Evolutionary conservation across 441 rosid species (phyloP).

Genomic region (Gossypium lobatum): DNA sequence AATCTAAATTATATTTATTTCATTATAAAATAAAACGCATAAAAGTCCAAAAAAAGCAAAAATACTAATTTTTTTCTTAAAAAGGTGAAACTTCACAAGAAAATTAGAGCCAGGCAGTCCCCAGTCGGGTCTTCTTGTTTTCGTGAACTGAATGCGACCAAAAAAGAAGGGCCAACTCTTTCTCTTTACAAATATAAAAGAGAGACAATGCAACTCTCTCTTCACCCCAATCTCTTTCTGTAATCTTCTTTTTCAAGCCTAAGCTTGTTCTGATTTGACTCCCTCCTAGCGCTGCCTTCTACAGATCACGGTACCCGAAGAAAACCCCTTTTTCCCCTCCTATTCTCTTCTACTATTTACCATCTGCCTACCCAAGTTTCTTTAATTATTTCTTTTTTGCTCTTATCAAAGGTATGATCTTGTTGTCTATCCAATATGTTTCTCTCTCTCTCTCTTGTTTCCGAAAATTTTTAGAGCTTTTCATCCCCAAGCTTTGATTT

Average conservation of each 20-base stretch:
- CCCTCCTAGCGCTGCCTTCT: neutral
- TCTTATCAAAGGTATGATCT: slow-evolving; percentile 32
- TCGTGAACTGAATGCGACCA: slow-evolving; percentile 31
- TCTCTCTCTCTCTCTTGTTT: neutral
- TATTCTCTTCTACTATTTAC: neutral
- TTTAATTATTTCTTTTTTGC: slow-evolving; percentile 10
- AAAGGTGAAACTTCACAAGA: slow-evolving; percentile 20
- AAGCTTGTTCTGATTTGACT: slow-evolving; percentile 19
- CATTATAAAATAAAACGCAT: neutral
- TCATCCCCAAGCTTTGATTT: neutral
- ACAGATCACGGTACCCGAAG: neutral
- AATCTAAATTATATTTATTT: too few relatives aligned
- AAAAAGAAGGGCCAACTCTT: slow-evolving; percentile 3
- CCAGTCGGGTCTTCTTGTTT: slow-evolving; percentile 16
- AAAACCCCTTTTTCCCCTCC: neutral
- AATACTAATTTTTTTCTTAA: neutral
- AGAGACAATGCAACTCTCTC: slow-evolving; percentile 18
- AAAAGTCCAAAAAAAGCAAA: neutral
- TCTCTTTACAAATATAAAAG: slow-evolving; percentile 22
- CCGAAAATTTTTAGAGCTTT: neutral
- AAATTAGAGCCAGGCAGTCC: slow-evolving; percentile 2
- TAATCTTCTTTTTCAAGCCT: neutral
- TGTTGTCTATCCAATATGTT: slow-evolving; percentile 7
- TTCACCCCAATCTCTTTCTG: neutral
- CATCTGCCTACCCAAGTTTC: neutral